Percentiles rank a stretch among this genome's conserved stretches.
These are phyloP conservation scores for Ananas comosus DNA, from an alignment of 176 grass and related monocot genomes.

Conservation along the genomic window DNA sequence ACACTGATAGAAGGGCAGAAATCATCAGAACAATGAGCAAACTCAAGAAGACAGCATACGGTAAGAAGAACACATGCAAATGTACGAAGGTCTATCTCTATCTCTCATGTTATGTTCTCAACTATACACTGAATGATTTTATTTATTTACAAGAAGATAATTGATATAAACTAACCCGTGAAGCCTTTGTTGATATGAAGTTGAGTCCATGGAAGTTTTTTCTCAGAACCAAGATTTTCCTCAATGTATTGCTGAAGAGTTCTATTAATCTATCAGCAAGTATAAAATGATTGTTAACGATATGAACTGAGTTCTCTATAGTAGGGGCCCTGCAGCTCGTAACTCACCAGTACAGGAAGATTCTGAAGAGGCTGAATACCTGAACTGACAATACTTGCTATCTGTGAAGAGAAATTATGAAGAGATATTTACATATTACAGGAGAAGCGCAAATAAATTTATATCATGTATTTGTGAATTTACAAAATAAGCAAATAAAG, in stretches of 20 bases:
- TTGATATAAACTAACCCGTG: slow-evolving; percentile 33
- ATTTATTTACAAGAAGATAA: neutral
- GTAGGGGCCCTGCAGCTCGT: neutral
- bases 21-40: neutral
- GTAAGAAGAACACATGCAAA: too few species aligned
- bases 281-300: too few species aligned
- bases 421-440: neutral
- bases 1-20: neutral
- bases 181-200: slow-evolving; percentile 78
- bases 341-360: slow-evolving; percentile 43
- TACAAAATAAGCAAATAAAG: too few species aligned
- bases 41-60: too few species aligned
- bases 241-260: slow-evolving; percentile 44
- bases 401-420: slow-evolving; percentile 26
- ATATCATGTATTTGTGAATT: too few species aligned
- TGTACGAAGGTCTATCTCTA: too few species aligned
- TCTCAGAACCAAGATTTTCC: slow-evolving; percentile 29
- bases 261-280: neutral
- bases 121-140: too few species aligned
- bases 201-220: slow-evolving; percentile 46
- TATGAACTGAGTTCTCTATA: too few species aligned
- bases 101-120: too few species aligned
- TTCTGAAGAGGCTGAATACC: slow-evolving; percentile 85
- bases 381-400: slow-evolving; percentile 73
- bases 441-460: too few species aligned